These are phyloP conservation scores for Hydnomerulius pinastri DNA, from an alignment of 768 basidiomycete species.

Conservation along the genomic window DNA sequence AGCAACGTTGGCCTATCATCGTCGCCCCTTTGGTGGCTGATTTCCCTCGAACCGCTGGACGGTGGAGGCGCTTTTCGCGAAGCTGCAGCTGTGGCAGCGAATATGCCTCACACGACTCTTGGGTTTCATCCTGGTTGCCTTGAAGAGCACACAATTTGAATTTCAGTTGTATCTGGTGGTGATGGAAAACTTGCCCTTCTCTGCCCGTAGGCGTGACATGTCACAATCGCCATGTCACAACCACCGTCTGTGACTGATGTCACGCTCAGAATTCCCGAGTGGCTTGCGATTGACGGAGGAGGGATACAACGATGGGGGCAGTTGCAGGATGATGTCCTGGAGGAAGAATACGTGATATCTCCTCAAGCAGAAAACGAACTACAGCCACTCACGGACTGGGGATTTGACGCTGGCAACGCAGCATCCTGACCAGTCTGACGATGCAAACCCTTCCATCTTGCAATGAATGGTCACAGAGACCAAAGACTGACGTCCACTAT, in stretches of 20 bases:
- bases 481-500: too few species aligned
- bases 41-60: slow-evolving; percentile 8
- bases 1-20: background rate
- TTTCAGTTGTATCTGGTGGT: slow-evolving; percentile 31
- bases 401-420: too few species aligned
- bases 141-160: slow-evolving; percentile 26
- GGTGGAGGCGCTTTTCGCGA: background rate
- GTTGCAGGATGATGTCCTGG: background rate
- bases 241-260: slow-evolving; percentile 31
- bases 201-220: slow-evolving; percentile 25
- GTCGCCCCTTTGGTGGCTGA: slow-evolving; percentile 2
- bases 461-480: too few species aligned
- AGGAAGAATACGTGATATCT: too few species aligned
- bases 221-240: too few species aligned
- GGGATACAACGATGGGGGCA: background rate
- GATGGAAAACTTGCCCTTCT: slow-evolving; percentile 34
- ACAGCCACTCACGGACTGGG: too few species aligned
- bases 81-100: slow-evolving; percentile 17
- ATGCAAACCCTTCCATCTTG: too few species aligned
- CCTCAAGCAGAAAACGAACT: too few species aligned
- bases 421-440: too few species aligned
- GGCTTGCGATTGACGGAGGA: slow-evolving; percentile 1
- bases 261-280: slow-evolving; percentile 18
- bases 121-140: slow-evolving; percentile 19
- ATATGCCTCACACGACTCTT: slow-evolving; percentile 32